Percentiles rank a stretch among this genome's conserved stretches.
Conservation (phyloP, 2,329 filamentous ascomycete genomes). For the Aspergillus fumigatiaffinis region DNA sequence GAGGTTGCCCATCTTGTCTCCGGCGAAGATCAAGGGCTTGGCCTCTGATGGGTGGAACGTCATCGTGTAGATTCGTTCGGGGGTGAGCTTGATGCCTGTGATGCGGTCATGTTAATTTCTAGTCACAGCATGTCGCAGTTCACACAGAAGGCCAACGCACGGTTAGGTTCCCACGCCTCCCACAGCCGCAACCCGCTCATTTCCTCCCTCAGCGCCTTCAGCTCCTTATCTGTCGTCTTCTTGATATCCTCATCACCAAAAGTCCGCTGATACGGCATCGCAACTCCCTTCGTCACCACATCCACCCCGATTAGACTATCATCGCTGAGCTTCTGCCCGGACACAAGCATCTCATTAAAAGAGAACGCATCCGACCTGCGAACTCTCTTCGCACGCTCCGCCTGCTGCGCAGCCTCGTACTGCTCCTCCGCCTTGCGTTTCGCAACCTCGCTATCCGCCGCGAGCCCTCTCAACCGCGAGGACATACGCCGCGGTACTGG, state of each 20-base stretch:
- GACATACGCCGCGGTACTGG: slow-evolving; percentile 56
- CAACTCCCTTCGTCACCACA: slow-evolving; percentile 60
- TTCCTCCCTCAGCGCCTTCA: slow-evolving; percentile 68
- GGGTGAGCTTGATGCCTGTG: slow-evolving; percentile 82
- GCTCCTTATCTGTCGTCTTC: slow-evolving; percentile 70
- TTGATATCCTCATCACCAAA: slow-evolving; percentile 82
- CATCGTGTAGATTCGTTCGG: slow-evolving; percentile 80
- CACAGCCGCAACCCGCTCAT: slow-evolving; percentile 78
- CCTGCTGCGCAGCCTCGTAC: slow-evolving; percentile 53
- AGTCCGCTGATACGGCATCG: slow-evolving; percentile 76
- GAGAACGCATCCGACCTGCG: slow-evolving; percentile 65
- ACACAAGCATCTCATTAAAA: slow-evolving; percentile 73
- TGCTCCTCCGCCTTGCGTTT: slow-evolving; percentile 67
- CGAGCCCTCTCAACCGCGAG: slow-evolving; percentile 58
- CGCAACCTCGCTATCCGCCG: slow-evolving; percentile 63
- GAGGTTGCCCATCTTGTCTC: slow-evolving; percentile 87
- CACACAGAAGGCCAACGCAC: slow-evolving; percentile 43
- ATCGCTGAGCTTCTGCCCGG: slow-evolving; percentile 68
- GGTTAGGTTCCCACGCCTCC: slow-evolving; percentile 75
- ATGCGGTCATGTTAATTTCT: slow-evolving; percentile 2
- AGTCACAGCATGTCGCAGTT: not conserved
- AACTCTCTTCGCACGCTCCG: slow-evolving; percentile 58
- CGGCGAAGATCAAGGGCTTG: slow-evolving; percentile 86
- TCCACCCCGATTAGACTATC: slow-evolving; percentile 61
- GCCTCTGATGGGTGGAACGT: slow-evolving; percentile 82